Conservation (phyloP, 2,329 filamentous ascomycete species). For the Fusarium poae region DNA sequence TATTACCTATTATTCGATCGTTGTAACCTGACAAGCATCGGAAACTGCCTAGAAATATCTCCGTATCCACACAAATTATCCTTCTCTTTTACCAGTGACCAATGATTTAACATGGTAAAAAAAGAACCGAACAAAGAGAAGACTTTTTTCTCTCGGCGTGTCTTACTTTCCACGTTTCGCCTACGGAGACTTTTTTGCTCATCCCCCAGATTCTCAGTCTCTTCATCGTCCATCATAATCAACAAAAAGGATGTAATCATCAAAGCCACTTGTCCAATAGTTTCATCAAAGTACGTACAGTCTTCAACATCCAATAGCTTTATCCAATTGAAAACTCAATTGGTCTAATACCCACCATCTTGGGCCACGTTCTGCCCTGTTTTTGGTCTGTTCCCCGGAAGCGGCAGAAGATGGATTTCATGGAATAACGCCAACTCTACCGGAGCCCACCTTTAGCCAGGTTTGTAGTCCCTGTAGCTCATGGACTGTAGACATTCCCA, state of each 20-base stretch:
- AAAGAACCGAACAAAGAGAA: slow-evolving; percentile 25
- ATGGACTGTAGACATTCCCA: slow-evolving; percentile 13
- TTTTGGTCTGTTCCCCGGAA: slow-evolving; percentile 30
- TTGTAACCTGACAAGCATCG: slow-evolving; percentile 26
- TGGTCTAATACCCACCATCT: slow-evolving; percentile 27
- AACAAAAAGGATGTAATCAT: slow-evolving; percentile 9
- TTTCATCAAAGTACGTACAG: slow-evolving; percentile 3
- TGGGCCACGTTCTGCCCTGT: slow-evolving; percentile 24
- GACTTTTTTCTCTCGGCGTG: slow-evolving; percentile 25
- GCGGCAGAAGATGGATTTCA: slow-evolving; percentile 39
- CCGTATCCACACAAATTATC: slow-evolving; percentile 34
- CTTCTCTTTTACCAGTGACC: slow-evolving; percentile 25
- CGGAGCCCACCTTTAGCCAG: slow-evolving; percentile 29
- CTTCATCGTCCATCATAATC: slow-evolving; percentile 25
- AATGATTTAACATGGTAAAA: slow-evolving; percentile 32
- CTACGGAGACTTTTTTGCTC: slow-evolving; percentile 2
- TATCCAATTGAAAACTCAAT: slow-evolving; percentile 8
- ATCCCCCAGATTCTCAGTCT: slow-evolving; percentile 29
- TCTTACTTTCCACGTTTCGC: slow-evolving; percentile 27
- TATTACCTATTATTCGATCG: slow-evolving; percentile 8
- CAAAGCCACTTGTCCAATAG: slow-evolving; percentile 15
- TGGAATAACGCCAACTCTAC: slow-evolving; percentile 28
- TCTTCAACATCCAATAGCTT: slow-evolving; percentile 7
- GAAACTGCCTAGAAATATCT: slow-evolving; percentile 22
- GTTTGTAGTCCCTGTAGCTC: slow-evolving; percentile 31